These are phyloP conservation scores for Calonectria pauciramosa DNA, from an alignment of 2,329 filamentous ascomycete species.

Conservation along the genomic window DNA sequence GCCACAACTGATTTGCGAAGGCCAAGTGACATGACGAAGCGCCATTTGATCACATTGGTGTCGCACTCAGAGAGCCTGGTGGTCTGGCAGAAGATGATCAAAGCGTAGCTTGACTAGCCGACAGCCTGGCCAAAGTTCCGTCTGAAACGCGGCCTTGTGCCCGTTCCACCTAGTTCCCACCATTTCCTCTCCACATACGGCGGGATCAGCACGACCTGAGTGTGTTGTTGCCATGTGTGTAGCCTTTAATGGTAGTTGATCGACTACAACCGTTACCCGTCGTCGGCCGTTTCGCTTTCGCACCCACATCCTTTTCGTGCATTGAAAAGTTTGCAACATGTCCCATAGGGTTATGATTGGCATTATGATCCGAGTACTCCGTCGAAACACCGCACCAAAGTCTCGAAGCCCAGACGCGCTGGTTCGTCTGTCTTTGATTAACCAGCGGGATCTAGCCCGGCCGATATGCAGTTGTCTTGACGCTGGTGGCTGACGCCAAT, in stretches of 20 bases:
- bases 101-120: neutral
- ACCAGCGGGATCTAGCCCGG: neutral
- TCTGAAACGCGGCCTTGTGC: conserved; percentile 24
- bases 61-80: conserved; percentile 21
- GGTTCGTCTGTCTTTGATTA: neutral
- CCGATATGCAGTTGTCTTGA: neutral
- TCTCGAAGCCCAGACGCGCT: neutral
- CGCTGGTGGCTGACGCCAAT: conserved; percentile 17
- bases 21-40: conserved; percentile 13
- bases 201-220: conserved; percentile 13
- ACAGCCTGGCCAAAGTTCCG: conserved; percentile 1
- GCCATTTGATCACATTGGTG: neutral
- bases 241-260: conserved; percentile 4
- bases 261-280: conserved; percentile 11
- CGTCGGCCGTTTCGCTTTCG: neutral
- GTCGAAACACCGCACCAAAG: neutral
- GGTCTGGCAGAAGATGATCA: conserved; percentile 25
- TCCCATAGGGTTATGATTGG: neutral
- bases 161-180: conserved; percentile 10
- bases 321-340: neutral
- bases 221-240: neutral
- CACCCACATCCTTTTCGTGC: neutral
- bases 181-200: neutral
- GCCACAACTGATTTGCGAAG: conserved; percentile 42
- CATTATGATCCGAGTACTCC: neutral